Evolutionary conservation across 352 stramenopile genomes (phyloP), one percentile per base, ranked within the genome.

Genomic region (Pythium periplocum): DNA sequence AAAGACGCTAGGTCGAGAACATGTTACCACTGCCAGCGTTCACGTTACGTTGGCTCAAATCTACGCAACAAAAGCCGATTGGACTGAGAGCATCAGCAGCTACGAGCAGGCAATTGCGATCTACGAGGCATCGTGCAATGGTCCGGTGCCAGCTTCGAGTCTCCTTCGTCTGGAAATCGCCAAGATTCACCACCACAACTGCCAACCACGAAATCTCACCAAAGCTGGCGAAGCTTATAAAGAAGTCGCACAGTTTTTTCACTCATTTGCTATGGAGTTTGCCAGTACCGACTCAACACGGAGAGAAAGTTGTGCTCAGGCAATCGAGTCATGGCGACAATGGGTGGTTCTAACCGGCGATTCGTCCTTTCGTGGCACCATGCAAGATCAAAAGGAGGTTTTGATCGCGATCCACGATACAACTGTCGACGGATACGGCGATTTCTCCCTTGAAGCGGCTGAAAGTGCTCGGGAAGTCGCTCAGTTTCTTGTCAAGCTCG

Each of bases 121-220:
- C 36, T 86, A 73, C 45, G 80, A 90, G 53, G 51, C 48, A 4
- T 59, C 73, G 3, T 88, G 77, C 57, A 76, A 70, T 46, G 75
- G 80, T 3, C 56, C 66, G 0, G 78, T 91, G 6, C 74, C 74
- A 33, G 66, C 76, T 2, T 87, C 75, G 1, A 66, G 57, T 1
- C 83, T 81, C 52, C 69, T 89, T n/a, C 66, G 55, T 8, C 64
- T 91, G 6, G 75, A 87, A 32, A 62, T 89, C 11, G 72, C 78
- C 7, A 84, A 83, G 34, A 41, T 87, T 6, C 71, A 76, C 36
- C 66, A 74, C 7, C 73, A 83, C 26, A 47, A 59, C 34, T 51
- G 57, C 32, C 55, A 63, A 1, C 34, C 12, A 8, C 17, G 17
- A 26, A 26, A 26, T 26, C 17, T 26, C 17, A 53, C 26, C 6